phyloP scores from a whole-genome alignment of 306 rosid species.

The Acacia crassicarpa region DNA sequence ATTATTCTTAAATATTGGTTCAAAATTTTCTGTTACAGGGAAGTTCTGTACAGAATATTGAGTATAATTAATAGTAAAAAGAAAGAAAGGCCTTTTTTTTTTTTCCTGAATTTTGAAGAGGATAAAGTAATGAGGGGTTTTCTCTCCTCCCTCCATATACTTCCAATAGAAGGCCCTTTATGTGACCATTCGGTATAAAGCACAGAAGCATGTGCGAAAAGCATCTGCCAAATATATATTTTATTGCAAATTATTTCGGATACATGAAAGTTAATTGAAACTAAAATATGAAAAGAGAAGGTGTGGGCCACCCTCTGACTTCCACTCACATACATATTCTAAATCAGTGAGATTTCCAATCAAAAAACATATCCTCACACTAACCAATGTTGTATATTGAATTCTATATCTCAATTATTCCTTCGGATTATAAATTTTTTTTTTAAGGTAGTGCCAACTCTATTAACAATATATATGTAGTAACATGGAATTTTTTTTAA shows the following conservation, averaged over 20 bases:
- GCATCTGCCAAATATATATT: slow-evolving; percentile 48
- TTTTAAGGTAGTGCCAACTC: slow-evolving; percentile 67
- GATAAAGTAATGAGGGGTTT: slow-evolving; percentile 32
- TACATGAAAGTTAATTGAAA: slow-evolving; percentile 2
- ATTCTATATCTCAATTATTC: slow-evolving; percentile 65
- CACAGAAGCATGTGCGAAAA: slow-evolving; percentile 57
- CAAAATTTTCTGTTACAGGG: slow-evolving; percentile 16
- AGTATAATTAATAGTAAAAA: background rate
- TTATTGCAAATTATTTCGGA: slow-evolving; percentile 23
- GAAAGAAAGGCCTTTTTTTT: background rate
- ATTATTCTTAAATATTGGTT: slow-evolving; percentile 17
- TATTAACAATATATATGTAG: slow-evolving; percentile 57
- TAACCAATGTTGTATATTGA: slow-evolving; percentile 28
- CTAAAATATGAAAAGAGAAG: slow-evolving; percentile 22
- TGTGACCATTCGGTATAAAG: slow-evolving; percentile 82
- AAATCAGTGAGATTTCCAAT: slow-evolving; percentile 77
- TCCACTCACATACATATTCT: slow-evolving; percentile 98
- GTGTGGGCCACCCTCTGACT: slow-evolving; percentile 85
- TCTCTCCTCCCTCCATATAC: slow-evolving; percentile 42
- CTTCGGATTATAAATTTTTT: slow-evolving; percentile 32
- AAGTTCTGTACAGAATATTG: slow-evolving; percentile 10
- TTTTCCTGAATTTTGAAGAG: slow-evolving; percentile 15
- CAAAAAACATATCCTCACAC: slow-evolving; percentile 76
- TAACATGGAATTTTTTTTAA: slow-evolving; percentile 35
- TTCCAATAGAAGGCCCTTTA: slow-evolving; percentile 72